Percentiles rank a stretch among this genome's conserved stretches.
Evolutionary conservation across 208 protist species (phyloP).

Genomic region (Entamoeba dispar): DNA sequence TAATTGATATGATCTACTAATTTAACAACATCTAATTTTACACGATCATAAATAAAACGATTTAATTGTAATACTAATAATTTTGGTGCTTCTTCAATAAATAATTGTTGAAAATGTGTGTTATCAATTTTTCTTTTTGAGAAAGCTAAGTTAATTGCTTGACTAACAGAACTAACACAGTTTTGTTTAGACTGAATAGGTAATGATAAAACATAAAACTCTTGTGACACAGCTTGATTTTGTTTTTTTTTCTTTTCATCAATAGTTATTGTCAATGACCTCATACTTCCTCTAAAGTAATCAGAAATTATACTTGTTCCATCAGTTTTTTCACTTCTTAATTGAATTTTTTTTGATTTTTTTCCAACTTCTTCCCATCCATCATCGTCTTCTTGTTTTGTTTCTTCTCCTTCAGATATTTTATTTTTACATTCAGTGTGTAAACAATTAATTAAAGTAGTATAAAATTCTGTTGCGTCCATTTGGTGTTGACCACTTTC

Average conservation of each 20-base stretch:
- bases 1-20: neutral
- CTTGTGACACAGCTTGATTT: neutral
- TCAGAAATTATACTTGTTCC: neutral
- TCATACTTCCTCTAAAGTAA: neutral
- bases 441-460: neutral
- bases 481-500: neutral
- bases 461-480: neutral
- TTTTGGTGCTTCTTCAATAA: neutral
- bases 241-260: neutral
- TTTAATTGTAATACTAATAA: neutral
- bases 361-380: neutral
- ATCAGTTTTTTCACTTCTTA: neutral
- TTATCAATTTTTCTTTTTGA: neutral
- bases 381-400: neutral
- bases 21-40: neutral
- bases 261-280: neutral
- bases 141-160: neutral
- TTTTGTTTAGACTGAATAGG: neutral
- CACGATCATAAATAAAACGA: neutral
- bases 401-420: neutral
- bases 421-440: neutral
- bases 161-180: neutral
- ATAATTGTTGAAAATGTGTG: neutral
- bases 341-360: neutral
- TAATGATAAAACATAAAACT: neutral